These are phyloP conservation scores for Amauroascus niger DNA, from an alignment of 2,329 filamentous ascomycete species.

Conservation along the genomic window DNA sequence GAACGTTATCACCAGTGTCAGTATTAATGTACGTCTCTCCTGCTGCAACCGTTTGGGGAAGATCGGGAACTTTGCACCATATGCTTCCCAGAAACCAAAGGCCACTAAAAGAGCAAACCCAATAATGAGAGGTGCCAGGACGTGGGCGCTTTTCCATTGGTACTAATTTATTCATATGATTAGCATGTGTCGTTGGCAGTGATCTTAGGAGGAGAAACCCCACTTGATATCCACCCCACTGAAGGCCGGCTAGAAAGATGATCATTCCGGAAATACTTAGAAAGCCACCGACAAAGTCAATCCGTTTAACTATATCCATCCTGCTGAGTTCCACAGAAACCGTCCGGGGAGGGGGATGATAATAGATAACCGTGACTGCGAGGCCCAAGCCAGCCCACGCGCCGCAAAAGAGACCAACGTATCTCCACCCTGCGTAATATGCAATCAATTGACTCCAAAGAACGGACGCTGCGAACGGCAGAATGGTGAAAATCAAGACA, in stretches of 20 bases:
- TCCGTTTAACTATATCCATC: slow-evolving; percentile 35
- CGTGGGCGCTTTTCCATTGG: slow-evolving; percentile 37
- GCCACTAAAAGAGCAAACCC: slow-evolving; percentile 35
- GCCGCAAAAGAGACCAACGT: slow-evolving; percentile 36
- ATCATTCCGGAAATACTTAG: slow-evolving; percentile 42
- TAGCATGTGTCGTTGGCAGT: neutral
- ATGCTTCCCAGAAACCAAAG: slow-evolving; percentile 41
- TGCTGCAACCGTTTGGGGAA: slow-evolving; percentile 39
- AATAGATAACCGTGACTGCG: slow-evolving; percentile 36
- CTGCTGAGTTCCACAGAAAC: slow-evolving; percentile 33
- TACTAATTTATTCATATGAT: slow-evolving; percentile 30
- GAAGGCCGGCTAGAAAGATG: slow-evolving; percentile 41
- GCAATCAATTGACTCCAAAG: slow-evolving; percentile 52
- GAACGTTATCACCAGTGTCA: slow-evolving; percentile 50
- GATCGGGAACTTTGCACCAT: slow-evolving; percentile 39
- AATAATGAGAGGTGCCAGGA: slow-evolving; percentile 39
- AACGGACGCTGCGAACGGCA: slow-evolving; percentile 54
- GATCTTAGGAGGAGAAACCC: slow-evolving; percentile 1
- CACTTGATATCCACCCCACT: slow-evolving; percentile 44
- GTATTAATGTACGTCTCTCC: slow-evolving; percentile 42
- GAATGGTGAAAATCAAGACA: slow-evolving; percentile 50
- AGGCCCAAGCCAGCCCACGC: slow-evolving; percentile 37
- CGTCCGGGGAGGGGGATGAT: slow-evolving; percentile 38
- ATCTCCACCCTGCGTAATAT: slow-evolving; percentile 37
- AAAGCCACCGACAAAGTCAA: slow-evolving; percentile 44